Evolutionary conservation across 208 protist genomes (phyloP).

Genomic region (Acanthamoeba rhysodes): DNA sequence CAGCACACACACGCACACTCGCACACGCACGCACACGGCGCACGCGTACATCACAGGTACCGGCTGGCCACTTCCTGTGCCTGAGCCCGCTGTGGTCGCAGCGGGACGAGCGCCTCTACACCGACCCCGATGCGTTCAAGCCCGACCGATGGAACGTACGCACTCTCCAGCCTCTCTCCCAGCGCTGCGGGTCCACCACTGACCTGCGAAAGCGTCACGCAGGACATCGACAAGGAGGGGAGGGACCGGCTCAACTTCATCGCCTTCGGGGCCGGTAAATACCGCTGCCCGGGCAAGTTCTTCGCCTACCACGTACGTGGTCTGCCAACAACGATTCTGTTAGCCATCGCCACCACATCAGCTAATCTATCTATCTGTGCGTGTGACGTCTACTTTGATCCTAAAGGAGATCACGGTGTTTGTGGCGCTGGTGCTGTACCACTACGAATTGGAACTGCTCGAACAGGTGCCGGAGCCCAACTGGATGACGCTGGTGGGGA

Average conservation of each 20-base stretch:
- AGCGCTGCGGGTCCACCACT: not conserved
- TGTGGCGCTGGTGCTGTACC: conserved; percentile 62
- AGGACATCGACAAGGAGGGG: conserved; percentile 39
- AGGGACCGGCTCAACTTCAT: conserved; percentile 30
- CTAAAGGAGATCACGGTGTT: conserved; percentile 71
- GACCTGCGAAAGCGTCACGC: not conserved
- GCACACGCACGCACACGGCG: not conserved
- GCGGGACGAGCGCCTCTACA: conserved; percentile 21
- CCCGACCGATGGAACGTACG: conserved; percentile 53
- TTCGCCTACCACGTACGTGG: conserved; percentile 63
- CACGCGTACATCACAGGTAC: not conserved
- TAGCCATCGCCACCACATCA: no score
- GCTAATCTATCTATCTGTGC: not conserved
- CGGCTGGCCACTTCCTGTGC: conserved; percentile 49
- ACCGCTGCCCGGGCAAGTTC: conserved; percentile 61
- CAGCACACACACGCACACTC: not conserved
- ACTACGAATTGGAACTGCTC: conserved; percentile 60
- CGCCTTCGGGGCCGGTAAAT: conserved; percentile 61
- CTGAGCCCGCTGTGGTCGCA: conserved; percentile 49
- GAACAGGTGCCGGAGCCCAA: conserved; percentile 49
- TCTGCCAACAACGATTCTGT: no score
- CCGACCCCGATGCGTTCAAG: conserved; percentile 35
- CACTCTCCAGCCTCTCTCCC: no score
- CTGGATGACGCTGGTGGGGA: conserved; percentile 66
- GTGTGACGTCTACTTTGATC: no score